Percentiles rank a stretch among this genome's conserved stretches.
phyloP scores from a whole-genome alignment of 2,329 filamentous ascomycete species.

The Diaporthe citrichinensis region DNA sequence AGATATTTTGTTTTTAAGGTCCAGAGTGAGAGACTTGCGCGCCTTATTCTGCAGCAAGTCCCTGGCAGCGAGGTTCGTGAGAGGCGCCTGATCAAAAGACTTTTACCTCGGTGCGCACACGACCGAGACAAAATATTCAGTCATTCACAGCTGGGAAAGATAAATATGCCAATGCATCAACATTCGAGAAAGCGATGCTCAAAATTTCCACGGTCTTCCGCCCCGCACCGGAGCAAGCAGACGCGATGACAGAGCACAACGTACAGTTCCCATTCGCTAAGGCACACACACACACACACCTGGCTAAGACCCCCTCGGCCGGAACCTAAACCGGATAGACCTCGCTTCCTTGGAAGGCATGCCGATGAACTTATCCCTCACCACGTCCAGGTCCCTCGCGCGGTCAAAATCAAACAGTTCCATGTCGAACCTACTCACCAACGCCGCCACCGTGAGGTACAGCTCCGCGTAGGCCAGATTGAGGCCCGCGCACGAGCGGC shows the following conservation, averaged over 20 bases:
- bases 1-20: too few species aligned
- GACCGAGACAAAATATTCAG: too few species aligned
- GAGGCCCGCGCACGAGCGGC: constrained; percentile 6
- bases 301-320: background rate
- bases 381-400: background rate
- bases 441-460: constrained; percentile 16
- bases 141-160: too few species aligned
- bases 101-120: too few species aligned
- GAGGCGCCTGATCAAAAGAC: too few species aligned
- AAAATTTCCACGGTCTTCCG: too few species aligned
- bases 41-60: too few species aligned
- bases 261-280: background rate
- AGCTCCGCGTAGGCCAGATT: constrained; percentile 17
- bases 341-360: constrained; percentile 5
- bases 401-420: constrained; percentile 19
- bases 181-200: too few species aligned
- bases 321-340: constrained; percentile 9
- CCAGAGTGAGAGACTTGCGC: too few species aligned
- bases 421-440: constrained; percentile 6
- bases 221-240: too few species aligned
- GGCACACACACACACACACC: background rate
- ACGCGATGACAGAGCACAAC: background rate
- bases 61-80: too few species aligned
- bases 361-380: constrained; percentile 20
- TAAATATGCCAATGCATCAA: too few species aligned